These are phyloP conservation scores for Globisporangium nunn DNA, from an alignment of 352 stramenopile species.

Conservation along the genomic window DNA sequence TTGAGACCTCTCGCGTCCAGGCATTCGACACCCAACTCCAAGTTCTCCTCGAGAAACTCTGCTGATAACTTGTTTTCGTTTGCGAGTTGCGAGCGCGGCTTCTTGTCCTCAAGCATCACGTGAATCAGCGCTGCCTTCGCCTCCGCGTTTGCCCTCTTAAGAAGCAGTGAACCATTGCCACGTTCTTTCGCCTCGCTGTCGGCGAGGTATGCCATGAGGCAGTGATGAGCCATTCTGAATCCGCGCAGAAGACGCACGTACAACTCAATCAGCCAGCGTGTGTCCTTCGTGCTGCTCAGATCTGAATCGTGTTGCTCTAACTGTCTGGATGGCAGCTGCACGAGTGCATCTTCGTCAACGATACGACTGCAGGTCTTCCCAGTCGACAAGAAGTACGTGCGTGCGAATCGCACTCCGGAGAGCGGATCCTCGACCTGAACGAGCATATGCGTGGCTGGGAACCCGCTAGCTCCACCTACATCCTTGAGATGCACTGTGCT, in stretches of 20 bases:
- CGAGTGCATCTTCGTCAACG: constrained; percentile 58
- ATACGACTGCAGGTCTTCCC: constrained; percentile 39
- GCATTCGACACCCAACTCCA: constrained; percentile 27
- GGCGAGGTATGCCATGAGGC: not conserved
- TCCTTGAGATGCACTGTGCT: constrained; percentile 25
- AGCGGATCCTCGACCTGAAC: constrained; percentile 69
- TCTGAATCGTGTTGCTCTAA: constrained; percentile 14
- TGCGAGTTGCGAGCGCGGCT: constrained; percentile 13
- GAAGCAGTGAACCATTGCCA: constrained; percentile 9
- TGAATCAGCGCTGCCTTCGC: constrained; percentile 17
- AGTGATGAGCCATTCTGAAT: constrained; percentile 17
- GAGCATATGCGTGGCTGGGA: constrained; percentile 53
- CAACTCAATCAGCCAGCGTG: constrained; percentile 25
- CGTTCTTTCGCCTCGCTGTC: constrained; percentile 9
- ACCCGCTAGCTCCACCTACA: constrained; percentile 13
- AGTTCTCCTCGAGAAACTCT: constrained; percentile 30
- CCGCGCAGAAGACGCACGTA: constrained; percentile 33
- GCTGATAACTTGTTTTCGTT: constrained; percentile 13
- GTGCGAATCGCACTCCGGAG: constrained; percentile 47
- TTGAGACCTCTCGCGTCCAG: constrained; percentile 36
- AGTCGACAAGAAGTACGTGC: constrained; percentile 66
- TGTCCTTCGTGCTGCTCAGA: constrained; percentile 14
- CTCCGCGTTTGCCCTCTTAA: constrained; percentile 17
- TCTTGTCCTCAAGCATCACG: constrained; percentile 13
- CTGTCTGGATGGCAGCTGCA: constrained; percentile 18